Evolutionary conservation across 495 filamentous ascomycete species (phyloP).

Genomic region (Daldinia childiae): DNA sequence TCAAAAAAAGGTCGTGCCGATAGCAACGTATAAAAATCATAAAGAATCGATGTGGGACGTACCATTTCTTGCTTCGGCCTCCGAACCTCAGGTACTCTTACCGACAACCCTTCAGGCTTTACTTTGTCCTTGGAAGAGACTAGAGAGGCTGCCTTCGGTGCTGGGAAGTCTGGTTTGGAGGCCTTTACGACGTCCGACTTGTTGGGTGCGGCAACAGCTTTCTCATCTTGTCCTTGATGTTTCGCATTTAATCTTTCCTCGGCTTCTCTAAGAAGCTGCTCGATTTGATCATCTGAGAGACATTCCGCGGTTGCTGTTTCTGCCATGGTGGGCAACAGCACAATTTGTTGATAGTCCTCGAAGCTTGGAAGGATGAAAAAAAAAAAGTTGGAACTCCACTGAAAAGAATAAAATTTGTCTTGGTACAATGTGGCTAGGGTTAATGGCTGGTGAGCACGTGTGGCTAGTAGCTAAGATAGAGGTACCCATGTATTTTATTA

Average conservation of each 20-base stretch:
- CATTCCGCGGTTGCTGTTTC: slow-evolving; percentile 19
- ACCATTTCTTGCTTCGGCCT: slow-evolving; percentile 54
- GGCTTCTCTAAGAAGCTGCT: slow-evolving; percentile 44
- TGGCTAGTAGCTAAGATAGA: too few relatives aligned
- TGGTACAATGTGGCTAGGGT: slow-evolving; percentile 19
- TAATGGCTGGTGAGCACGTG: too few relatives aligned
- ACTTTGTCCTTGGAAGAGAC: slow-evolving; percentile 35
- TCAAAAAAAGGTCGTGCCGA: slow-evolving; percentile 47
- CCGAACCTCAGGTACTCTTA: slow-evolving; percentile 52
- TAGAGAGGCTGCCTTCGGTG: slow-evolving; percentile 8
- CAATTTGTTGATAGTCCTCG: slow-evolving; percentile 8
- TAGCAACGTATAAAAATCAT: not conserved
- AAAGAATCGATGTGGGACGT: slow-evolving; percentile 29
- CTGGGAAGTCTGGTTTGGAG: slow-evolving; percentile 21
- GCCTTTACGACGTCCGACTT: slow-evolving; percentile 28
- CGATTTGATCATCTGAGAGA: slow-evolving; percentile 46
- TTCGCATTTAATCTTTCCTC: slow-evolving; percentile 43
- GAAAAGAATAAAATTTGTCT: slow-evolving; percentile 24
- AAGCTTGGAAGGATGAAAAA: slow-evolving; percentile 1
- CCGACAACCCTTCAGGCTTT: slow-evolving; percentile 45
- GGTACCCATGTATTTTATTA: too few relatives aligned
- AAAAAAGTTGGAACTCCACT: slow-evolving; percentile 30
- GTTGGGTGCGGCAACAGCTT: slow-evolving; percentile 18
- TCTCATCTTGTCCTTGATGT: slow-evolving; percentile 35
- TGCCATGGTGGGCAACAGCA: slow-evolving; percentile 26